Evolutionary conservation across 2,329 filamentous ascomycete genomes (phyloP).

Genomic region (Pseudogymnoascus sp.): DNA sequence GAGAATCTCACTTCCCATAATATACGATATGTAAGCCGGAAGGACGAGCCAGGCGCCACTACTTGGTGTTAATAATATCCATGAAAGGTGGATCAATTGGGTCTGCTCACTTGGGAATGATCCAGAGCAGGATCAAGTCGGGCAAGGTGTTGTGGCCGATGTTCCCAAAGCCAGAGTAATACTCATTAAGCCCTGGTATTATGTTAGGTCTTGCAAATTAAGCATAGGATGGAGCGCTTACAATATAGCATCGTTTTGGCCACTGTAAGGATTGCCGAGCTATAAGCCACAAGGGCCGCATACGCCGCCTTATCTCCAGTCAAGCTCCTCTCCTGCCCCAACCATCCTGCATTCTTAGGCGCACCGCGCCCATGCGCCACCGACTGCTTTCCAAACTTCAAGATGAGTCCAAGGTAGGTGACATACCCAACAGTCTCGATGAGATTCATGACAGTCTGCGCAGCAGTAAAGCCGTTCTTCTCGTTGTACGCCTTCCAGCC

Average conservation of each 20-base stretch:
- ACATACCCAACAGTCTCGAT: constrained; percentile 53
- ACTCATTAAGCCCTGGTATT: constrained; percentile 49
- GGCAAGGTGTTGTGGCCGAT: constrained; percentile 53
- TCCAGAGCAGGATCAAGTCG: constrained; percentile 51
- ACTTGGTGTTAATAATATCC: constrained; percentile 17
- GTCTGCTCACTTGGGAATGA: constrained; percentile 56
- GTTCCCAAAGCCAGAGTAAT: constrained; percentile 51
- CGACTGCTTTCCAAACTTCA: constrained; percentile 31
- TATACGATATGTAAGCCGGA: constrained; percentile 53
- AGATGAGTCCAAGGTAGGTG: constrained; percentile 51
- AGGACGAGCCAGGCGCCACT: constrained; percentile 59
- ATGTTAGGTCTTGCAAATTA: constrained; percentile 9
- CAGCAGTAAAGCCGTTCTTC: constrained; percentile 56
- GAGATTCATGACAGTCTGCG: constrained; percentile 53
- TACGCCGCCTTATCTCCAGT: constrained; percentile 43
- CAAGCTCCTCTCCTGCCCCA: constrained; percentile 43
- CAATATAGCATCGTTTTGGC: constrained; percentile 63
- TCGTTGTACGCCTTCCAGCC: constrained; percentile 55
- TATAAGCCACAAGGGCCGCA: constrained; percentile 52
- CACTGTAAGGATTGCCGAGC: constrained; percentile 54
- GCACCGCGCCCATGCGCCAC: constrained; percentile 23
- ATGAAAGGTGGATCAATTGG: background rate
- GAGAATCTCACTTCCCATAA: constrained; percentile 55
- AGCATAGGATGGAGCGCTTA: constrained; percentile 31
- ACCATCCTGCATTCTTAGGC: constrained; percentile 33